Base-by-base conservation (phyloP, 495 filamentous ascomycete genomes). In the Geoglossum glabrum region DNA sequence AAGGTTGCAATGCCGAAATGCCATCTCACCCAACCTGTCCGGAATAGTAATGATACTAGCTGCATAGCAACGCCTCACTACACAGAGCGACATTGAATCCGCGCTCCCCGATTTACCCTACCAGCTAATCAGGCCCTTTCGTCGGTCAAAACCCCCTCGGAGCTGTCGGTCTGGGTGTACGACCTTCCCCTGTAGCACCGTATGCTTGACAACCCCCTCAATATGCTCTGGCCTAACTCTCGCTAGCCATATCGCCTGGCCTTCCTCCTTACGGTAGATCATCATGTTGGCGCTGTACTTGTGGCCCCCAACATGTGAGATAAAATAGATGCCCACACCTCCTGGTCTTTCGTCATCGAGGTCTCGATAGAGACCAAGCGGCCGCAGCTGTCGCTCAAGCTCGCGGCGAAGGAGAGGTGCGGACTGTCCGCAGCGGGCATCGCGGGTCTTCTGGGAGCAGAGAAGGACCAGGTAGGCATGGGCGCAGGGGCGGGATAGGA, bases 221-320 rank as follows among this genome's bases (percentile, higher is more conserved):
- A 93, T 95, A 65, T 98, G 88, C 72, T 92, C 86, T 1, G 93
- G 92, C 64, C 76, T 68, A 10, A 98, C 82, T 33, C 90, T 75
- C 38, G 90, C 92, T 26, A 98, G 72, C 92, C 92, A 98, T 61
- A 98, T 90, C 55, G 89, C 90, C 73, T 95, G 89, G 56, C 76
- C 79, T 66, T 83, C 75, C 19, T 73, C 73, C 31, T 82, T 73
- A 7, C 92, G 76, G 65, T 98, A 97, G 0, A 98, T 72, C 69
- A 98, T 83, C 63, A 95, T 76, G 63, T 98, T 98, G 0, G 90
- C 92, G 7, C 80, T 78, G 67, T 87, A 97, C 70, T 94, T 93
- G 66, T 98, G 92, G 0, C 92, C 92, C 11, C 92, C 92, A 0
- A 96, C 87, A 66, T 98, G 92, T 61, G 81, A 89, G 63, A 97